Base-by-base conservation (phyloP, 2,329 filamentous ascomycete genomes). In the Microcera coccophila region DNA sequence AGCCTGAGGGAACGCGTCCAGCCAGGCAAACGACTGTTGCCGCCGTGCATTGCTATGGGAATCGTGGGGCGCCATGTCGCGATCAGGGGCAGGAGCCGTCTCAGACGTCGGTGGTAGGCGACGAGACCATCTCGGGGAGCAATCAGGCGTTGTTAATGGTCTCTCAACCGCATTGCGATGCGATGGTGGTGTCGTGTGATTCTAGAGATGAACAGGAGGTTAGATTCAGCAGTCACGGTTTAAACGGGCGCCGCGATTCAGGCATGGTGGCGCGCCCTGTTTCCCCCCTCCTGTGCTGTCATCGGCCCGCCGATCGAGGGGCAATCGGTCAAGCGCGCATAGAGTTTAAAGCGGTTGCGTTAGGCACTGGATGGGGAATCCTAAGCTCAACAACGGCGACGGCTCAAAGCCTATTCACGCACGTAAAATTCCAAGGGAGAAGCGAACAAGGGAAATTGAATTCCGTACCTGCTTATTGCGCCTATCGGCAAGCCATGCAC, bases 61-160 rank as follows among this genome's bases (percentile, higher is more conserved):
- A 29, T 53, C 38, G 41, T 61, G 64, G 18, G 58, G 58, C 44
- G 66, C 62, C 58, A 58, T 59, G 40, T 50, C 42, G 37, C 57
- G 49, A 22, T 50, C 40, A 32, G 49, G 38, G 11, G 52, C 38
- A 24, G 50, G 47, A 35, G 47, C 41, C 17, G 50, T 32, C 41
- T 63, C 60, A 38, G 46, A 48, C 28, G 47, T 46, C 45, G 53
- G 41, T 33, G 52, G 50, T 39, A 59, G 52, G 42, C 53, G 55
- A 48, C 54, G 53, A 45, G 63, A 66, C 61, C 67, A 66, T 57
- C 62, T 63, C 49, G 67, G 67, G 26, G 57, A 62, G 32, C 43
- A 33, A 39, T 49, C 43, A 20, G 60, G 57, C 24, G 57, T 47
- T 19, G 51, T 47, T 33, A 61, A 41, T 22, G 49, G 52, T 39